A percentile compares a stretch with the other conserved stretches of the same genome.
These are phyloP conservation scores for Cladophialophora psammophila DNA, from an alignment of 2,329 filamentous ascomycete species.

Conservation along the genomic window DNA sequence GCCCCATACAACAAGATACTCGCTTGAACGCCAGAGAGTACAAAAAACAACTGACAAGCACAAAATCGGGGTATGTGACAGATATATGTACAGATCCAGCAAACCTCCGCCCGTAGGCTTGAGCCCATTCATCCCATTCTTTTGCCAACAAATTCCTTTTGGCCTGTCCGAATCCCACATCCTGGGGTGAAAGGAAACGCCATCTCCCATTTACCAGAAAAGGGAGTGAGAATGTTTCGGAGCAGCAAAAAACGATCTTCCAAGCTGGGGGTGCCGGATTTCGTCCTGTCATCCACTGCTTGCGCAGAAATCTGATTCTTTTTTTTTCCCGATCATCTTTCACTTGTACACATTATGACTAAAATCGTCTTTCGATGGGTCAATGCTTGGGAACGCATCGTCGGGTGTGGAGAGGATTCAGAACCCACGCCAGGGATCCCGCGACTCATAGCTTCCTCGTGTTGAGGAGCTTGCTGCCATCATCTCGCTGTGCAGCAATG, in stretches of 20 bases:
- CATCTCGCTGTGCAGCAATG: conserved; percentile 38
- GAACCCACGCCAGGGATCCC: conserved; percentile 37
- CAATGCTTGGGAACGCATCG: background rate
- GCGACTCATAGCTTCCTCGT: conserved; percentile 32
- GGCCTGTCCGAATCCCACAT: background rate
- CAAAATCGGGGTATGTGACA: conserved; percentile 18
- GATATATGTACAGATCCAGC: conserved; percentile 16
- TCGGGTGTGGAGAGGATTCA: conserved; percentile 6
- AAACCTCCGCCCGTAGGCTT: conserved; percentile 14
- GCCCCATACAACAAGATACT: background rate
- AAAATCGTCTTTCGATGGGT: conserved; percentile 4
- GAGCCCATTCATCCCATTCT: conserved; percentile 16
- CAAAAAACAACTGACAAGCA: background rate
- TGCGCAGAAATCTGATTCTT: conserved; percentile 17
- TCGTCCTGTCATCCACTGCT: conserved; percentile 26
- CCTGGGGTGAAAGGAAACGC: background rate
- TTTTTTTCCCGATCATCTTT: conserved; percentile 22
- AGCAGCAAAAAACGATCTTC: conserved; percentile 9
- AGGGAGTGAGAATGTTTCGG: background rate
- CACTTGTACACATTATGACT: conserved; percentile 32
- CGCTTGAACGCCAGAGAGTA: conserved; percentile 20
- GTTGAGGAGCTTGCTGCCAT: conserved; percentile 37
- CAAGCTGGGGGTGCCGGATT: conserved; percentile 13
- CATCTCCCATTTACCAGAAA: conserved; percentile 8
- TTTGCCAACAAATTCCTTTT: background rate